phyloP scores from a whole-genome alignment of 2,329 filamentous ascomycete species.

The Tolypocladium tropicale region DNA sequence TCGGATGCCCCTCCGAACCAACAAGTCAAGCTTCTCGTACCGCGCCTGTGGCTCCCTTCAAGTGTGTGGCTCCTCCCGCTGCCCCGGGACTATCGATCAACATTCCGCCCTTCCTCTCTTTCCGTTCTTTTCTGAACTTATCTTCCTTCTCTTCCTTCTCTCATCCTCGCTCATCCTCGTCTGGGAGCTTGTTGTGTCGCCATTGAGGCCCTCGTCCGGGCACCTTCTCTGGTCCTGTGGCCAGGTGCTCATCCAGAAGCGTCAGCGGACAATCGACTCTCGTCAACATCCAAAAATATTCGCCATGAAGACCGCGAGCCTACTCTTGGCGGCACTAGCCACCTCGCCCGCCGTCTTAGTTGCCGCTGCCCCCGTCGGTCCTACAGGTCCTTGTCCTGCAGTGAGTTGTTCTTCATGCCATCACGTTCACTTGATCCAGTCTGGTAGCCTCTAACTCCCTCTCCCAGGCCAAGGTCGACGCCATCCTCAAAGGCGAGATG shows the following conservation, averaged over 20 bases:
- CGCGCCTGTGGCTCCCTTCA: neutral
- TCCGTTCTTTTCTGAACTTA: neutral
- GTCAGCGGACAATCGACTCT: neutral
- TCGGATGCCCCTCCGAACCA: neutral
- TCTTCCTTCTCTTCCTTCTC: neutral
- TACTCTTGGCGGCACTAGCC: conserved; percentile 4
- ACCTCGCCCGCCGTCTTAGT: conserved; percentile 8
- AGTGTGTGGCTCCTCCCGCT: neutral
- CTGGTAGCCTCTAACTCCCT: neutral
- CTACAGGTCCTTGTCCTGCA: conserved; percentile 22
- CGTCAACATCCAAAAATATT: neutral
- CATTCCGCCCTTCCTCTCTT: neutral
- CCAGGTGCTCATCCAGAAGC: neutral
- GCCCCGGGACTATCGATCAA: neutral
- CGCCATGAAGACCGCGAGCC: conserved; percentile 3
- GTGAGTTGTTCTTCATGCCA: conserved; percentile 11
- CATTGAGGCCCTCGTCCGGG: too few relatives aligned
- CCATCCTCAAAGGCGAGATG: conserved; percentile 36
- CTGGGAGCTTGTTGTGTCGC: neutral
- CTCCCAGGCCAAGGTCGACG: conserved; percentile 21
- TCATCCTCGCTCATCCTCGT: neutral
- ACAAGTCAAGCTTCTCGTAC: neutral
- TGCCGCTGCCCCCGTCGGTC: conserved; percentile 16
- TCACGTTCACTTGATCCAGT: neutral
- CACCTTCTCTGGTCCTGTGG: neutral